A percentile compares a stretch with the other conserved stretches of the same genome.
phyloP scores from a whole-genome alignment of 495 filamentous ascomycete species.

The Aspergillus hancockii region DNA sequence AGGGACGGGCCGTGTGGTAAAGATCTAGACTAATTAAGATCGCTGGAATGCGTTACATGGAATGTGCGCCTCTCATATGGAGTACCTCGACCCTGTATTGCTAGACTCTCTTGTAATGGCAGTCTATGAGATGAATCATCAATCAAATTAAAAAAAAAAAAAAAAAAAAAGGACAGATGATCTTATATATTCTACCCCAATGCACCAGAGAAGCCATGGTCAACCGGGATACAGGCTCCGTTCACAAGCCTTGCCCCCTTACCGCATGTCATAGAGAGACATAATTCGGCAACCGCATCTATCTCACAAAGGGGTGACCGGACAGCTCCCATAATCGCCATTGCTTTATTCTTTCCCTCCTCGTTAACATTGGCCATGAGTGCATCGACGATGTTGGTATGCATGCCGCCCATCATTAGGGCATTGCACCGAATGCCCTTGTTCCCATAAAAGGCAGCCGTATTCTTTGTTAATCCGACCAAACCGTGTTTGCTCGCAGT shows the following conservation, averaged over 20 bases:
- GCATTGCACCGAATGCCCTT: conserved; percentile 60
- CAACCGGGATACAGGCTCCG: conserved; percentile 34
- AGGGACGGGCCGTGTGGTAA: too few species aligned
- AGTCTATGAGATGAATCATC: too few species aligned
- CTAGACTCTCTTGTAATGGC: too few species aligned
- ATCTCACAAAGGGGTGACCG: conserved; percentile 32
- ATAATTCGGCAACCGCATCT: conserved; percentile 40
- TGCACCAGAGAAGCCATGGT: conserved; percentile 32
- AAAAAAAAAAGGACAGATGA: not conserved
- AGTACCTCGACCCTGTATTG: too few species aligned
- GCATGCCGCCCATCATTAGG: conserved; percentile 57
- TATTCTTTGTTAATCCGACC: conserved; percentile 63
- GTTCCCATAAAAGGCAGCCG: conserved; percentile 56
- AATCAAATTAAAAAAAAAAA: too few species aligned
- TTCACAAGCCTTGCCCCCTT: conserved; percentile 33
- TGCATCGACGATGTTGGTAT: conserved; percentile 55
- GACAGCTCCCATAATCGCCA: conserved; percentile 28
- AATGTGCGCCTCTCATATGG: too few species aligned
- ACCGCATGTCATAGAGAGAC: conserved; percentile 29
- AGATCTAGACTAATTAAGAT: too few species aligned
- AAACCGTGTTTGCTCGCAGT: conserved; percentile 42
- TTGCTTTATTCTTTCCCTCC: conserved; percentile 42
- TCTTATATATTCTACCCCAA: conserved; percentile 23
- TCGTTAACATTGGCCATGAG: conserved; percentile 45
- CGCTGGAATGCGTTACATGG: too few species aligned